Evolutionary conservation across 805 yeast genomes (phyloP), one percentile per base, ranked within the genome.

Genomic region (Allodekkera sacchari): DNA sequence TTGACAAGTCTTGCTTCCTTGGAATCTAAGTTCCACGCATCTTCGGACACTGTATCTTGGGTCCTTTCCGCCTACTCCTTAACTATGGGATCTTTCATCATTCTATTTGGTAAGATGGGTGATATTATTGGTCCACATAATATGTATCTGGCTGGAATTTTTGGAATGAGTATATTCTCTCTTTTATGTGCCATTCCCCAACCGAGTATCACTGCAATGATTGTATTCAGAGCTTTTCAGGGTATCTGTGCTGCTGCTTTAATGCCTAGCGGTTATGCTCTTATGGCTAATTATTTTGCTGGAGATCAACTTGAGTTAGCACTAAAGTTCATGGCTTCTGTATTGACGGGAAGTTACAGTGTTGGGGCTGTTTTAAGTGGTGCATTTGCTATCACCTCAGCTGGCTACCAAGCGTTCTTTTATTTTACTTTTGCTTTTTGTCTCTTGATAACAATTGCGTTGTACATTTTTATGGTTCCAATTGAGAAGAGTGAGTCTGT

Each of bases 311-410:
- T 49, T 17, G 24, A 20, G 6, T 9, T 6, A 5, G 48, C 52
- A 5, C 35, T 47, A 27, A 27, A 26, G 11, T 23, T 27, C 3
- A 28, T 51, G 5, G 17, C 41, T 16, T 12, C 46, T 17, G 52
- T 20, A 26, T 50, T 33, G 44, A 57, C 34, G 28, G 54, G 18
- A 36, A 27, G 56, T 21, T 47, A 61, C 11, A 68, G 68, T 6
- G 19, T 64, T 9, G 73, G 71, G 4, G 40, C 51, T 4, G 34
- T 65, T 6, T 22, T 66, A 2, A 71, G 72, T 19, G 72, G 73
- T 30, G 71, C 67, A 0, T 67, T 66, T 30, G 44, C 60, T 1
- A 33, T 37, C 17, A 47, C 64, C 1, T 23, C 33, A 5, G 44
- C 61, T 30, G 71, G 69, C 1, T 64, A 64, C 39, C 54, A 56